A percentile compares a stretch with the other conserved stretches of the same genome.
phyloP scores from a whole-genome alignment of 2,329 filamentous ascomycete species.

The Bisporella sp. region DNA sequence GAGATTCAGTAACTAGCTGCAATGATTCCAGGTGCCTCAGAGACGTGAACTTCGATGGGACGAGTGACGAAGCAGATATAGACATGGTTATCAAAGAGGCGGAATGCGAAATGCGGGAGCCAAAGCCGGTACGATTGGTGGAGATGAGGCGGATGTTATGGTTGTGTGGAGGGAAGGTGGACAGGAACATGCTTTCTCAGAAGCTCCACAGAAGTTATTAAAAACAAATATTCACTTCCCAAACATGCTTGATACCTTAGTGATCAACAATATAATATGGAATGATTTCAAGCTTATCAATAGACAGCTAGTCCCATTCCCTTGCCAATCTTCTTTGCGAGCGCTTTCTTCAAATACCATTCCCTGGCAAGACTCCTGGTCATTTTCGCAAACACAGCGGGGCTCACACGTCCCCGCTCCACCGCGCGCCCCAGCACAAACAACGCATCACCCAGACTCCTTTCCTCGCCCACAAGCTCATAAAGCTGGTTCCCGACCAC shows the following conservation, averaged over 20 bases:
- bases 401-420: slow-evolving; percentile 63
- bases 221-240: too few relatives aligned
- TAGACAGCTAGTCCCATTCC: slow-evolving; percentile 59
- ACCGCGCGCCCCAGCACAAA: slow-evolving; percentile 73
- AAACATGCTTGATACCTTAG: too few relatives aligned
- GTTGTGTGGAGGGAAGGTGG: slow-evolving; percentile 21
- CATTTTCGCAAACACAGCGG: slow-evolving; percentile 71
- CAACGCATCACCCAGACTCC: slow-evolving; percentile 77
- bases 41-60: slow-evolving; percentile 4
- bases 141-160: slow-evolving; percentile 25
- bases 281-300: background rate
- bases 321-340: slow-evolving; percentile 68
- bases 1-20: background rate
- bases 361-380: slow-evolving; percentile 69
- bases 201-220: background rate
- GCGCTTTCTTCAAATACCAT: slow-evolving; percentile 77
- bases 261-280: too few relatives aligned
- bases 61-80: background rate
- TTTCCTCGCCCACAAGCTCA: slow-evolving; percentile 79
- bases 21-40: background rate
- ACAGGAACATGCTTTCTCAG: background rate
- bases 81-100: slow-evolving; percentile 23
- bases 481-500: slow-evolving; percentile 93
- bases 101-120: slow-evolving; percentile 22
- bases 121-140: slow-evolving; percentile 21